Percentiles rank a stretch among this genome's conserved stretches.
phyloP scores from a whole-genome alignment of 192 early-diverging fungal species.

The Podila horticola region DNA sequence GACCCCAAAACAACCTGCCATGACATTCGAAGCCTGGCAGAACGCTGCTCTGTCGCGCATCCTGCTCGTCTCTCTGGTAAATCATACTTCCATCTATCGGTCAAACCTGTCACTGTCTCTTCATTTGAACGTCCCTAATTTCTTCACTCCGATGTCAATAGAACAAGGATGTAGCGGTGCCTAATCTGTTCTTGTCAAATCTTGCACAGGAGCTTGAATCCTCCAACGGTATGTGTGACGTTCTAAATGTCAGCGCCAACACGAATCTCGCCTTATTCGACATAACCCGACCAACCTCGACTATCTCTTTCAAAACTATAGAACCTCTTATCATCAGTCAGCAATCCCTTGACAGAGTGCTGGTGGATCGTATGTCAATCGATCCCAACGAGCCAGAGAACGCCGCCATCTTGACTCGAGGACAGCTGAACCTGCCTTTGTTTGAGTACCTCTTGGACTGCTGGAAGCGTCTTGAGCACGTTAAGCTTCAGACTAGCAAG shows the following conservation, averaged over 20 bases:
- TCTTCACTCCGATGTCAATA: conserved; percentile 16
- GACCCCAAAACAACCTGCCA: conserved; percentile 38
- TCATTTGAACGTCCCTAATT: not conserved
- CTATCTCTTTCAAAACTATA: conserved; percentile 44
- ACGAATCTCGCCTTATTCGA: not conserved
- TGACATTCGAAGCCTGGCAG: conserved; percentile 82
- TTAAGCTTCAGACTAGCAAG: conserved; percentile 60
- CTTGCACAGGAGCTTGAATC: conserved; percentile 25
- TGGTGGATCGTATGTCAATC: conserved; percentile 76
- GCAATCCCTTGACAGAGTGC: conserved; percentile 69
- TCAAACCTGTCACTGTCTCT: not conserved
- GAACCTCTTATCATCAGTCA: conserved; percentile 51
- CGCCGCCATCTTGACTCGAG: conserved; percentile 26
- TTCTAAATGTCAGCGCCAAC: not conserved
- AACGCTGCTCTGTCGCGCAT: conserved; percentile 83
- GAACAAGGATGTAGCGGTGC: conserved; percentile 26
- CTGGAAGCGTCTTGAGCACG: conserved; percentile 68
- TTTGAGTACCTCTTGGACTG: conserved; percentile 76
- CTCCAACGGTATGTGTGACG: conserved; percentile 20
- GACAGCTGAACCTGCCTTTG: conserved; percentile 38
- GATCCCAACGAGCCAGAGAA: conserved; percentile 60
- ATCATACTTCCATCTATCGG: not conserved
- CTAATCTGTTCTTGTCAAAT: conserved; percentile 29
- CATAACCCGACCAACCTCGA: not conserved
- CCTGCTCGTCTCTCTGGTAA: conserved; percentile 82